Conservation (phyloP, 2,329 filamentous ascomycete species). For the Botrytis aclada region DNA sequence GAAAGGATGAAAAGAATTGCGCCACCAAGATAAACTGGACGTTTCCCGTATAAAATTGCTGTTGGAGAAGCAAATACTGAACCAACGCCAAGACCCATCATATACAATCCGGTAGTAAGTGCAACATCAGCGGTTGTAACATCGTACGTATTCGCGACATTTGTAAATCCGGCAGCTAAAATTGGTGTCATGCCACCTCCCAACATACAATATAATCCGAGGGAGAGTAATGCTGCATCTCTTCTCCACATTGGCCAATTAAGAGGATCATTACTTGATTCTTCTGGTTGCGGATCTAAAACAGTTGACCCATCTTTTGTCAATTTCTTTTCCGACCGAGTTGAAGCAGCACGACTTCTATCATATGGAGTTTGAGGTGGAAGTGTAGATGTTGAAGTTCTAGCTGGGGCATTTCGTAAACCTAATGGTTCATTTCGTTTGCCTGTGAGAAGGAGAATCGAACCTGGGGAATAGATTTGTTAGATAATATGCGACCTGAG, state of each 20-base stretch:
- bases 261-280: constrained; percentile 83
- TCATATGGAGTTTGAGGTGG: constrained; percentile 24
- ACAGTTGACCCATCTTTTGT: constrained; percentile 82
- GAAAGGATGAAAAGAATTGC: constrained; percentile 74
- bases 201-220: constrained; percentile 90
- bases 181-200: constrained; percentile 91
- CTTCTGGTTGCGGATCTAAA: constrained; percentile 86
- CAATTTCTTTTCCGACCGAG: constrained; percentile 59
- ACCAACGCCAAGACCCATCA: constrained; percentile 87
- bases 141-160: constrained; percentile 66
- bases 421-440: constrained; percentile 48
- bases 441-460: constrained; percentile 54
- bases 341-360: constrained; percentile 20
- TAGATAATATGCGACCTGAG: background rate
- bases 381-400: constrained; percentile 55
- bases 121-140: constrained; percentile 72
- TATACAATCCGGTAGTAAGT: constrained; percentile 86
- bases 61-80: constrained; percentile 84
- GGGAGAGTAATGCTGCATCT: constrained; percentile 72
- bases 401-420: constrained; percentile 42
- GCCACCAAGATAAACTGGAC: constrained; percentile 81
- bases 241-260: constrained; percentile 86
- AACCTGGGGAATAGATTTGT: constrained; percentile 43
- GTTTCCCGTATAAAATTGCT: constrained; percentile 85
- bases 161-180: constrained; percentile 82